Evolutionary conservation across 352 stramenopile species (phyloP), one percentile per base, ranked within the genome.

Genomic region (Globisporangium paroecandrum): DNA sequence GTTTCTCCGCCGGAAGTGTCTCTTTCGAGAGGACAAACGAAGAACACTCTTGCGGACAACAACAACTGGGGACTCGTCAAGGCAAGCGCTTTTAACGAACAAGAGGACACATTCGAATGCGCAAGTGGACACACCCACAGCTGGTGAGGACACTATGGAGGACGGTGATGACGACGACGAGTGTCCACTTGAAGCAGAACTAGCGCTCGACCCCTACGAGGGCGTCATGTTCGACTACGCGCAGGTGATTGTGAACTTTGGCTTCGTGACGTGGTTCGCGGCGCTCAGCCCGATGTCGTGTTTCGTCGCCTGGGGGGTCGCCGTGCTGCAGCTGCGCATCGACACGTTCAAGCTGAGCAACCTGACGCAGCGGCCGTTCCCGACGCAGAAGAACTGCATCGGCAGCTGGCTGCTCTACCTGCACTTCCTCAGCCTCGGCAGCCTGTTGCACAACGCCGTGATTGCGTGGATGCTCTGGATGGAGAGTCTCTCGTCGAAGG

Each of bases 201-300:
- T 84, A 12, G 62, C 66, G 22, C 63, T 94, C 41, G 70, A 73
- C 7, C 64, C 71, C 38, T 91, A 91, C 64, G 81, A 90, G 29
- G 86, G 86, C 36, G 84, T 93, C 13, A 77, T 93, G 63, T 83
- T 87, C 47, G 86, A 92, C 72, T 94, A 93, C 69, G 84, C 84
- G 9, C 84, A 91, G 57, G 72, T 94, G 29, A 59, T 89, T 61
- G 70, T 88, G 20, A 83, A 71, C 32, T 74, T 93, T 34, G 86
- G 81, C 9, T 87, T 83, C 66, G 73, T 91, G 20, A 74, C 83
- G 27, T 90, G 82, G 76, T 94, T 94, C 64, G 81, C 77, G 0
- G 75, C 79, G 4, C 71, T 91, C 27, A 61, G 69, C 12, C 84
- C 86, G 3, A 51, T 82, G 8, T 41, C 69, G 18, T 71, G 65